Percentiles rank a stretch among this genome's conserved stretches.
Conservation (phyloP, 306 rosid genomes). For the Dryas alaskensis region DNA sequence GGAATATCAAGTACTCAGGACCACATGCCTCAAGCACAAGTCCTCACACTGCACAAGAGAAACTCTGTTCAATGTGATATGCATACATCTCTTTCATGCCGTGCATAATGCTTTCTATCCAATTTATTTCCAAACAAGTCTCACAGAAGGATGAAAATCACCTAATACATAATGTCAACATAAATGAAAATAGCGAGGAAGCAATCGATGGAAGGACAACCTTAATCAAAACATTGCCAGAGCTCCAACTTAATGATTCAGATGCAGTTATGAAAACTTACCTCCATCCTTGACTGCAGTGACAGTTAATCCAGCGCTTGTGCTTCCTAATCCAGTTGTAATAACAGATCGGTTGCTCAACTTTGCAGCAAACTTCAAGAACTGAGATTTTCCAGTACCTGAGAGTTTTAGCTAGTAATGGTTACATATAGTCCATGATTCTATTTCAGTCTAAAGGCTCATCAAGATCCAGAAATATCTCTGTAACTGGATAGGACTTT, state of each 20-base stretch:
- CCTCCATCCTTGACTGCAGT: conserved; percentile 99
- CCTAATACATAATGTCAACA: conserved; percentile 4
- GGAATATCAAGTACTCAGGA: too few relatives aligned
- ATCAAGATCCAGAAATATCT: not conserved
- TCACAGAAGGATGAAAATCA: conserved; percentile 20
- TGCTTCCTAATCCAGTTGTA: conserved; percentile 97
- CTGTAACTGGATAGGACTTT: not conserved
- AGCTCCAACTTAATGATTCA: not conserved
- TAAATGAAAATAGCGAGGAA: conserved; percentile 3
- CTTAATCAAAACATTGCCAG: not conserved
- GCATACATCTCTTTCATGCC: not conserved
- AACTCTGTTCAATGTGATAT: not conserved
- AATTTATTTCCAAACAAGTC: conserved; percentile 1
- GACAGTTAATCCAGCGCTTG: conserved; percentile 94
- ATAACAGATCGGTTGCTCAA: conserved; percentile 93
- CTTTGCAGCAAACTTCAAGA: conserved; percentile 88
- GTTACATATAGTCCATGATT: not conserved
- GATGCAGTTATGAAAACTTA: conserved; percentile 12
- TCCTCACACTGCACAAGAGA: not conserved
- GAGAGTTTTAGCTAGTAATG: conserved; percentile 13
- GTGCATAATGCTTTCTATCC: not conserved
- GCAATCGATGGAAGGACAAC: conserved; percentile 11
- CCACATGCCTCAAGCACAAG: not conserved
- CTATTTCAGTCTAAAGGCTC: not conserved
- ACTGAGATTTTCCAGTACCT: conserved; percentile 98